Percentiles rank a stretch among this genome's conserved stretches.
These are phyloP conservation scores for Adansonia madagascariensis DNA, from an alignment of 441 rosid species.

Conservation along the genomic window DNA sequence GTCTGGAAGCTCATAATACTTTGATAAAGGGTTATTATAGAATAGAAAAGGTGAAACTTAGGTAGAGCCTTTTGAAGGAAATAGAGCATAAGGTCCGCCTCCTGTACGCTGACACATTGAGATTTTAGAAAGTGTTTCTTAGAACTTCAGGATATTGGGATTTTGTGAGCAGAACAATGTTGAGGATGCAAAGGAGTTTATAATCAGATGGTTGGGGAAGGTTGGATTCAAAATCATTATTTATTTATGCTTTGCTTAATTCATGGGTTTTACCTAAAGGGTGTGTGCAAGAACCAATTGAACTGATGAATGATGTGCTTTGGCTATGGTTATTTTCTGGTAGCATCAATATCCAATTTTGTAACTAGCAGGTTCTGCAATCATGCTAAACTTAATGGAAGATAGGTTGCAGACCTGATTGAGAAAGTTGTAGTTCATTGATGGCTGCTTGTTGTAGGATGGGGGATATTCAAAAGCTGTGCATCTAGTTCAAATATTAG, in stretches of 20 bases:
- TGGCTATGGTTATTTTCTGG: slow-evolving; percentile 46
- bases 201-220: slow-evolving; percentile 52
- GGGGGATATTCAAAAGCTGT: slow-evolving; percentile 42
- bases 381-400: slow-evolving; percentile 54
- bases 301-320: slow-evolving; percentile 62
- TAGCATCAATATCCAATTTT: slow-evolving; percentile 55
- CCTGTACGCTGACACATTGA: slow-evolving; percentile 59
- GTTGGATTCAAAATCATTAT: slow-evolving; percentile 46
- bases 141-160: slow-evolving; percentile 56
- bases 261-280: slow-evolving; percentile 57
- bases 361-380: slow-evolving; percentile 56
- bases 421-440: slow-evolving; percentile 49
- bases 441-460: slow-evolving; percentile 49
- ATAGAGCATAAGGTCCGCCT: slow-evolving; percentile 85
- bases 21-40: slow-evolving; percentile 70
- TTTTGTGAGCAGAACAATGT: slow-evolving; percentile 53
- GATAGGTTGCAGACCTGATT: slow-evolving; percentile 56
- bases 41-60: slow-evolving; percentile 62
- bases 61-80: slow-evolving; percentile 55
- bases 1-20: slow-evolving; percentile 68
- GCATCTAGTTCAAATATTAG: too few species aligned
- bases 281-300: slow-evolving; percentile 40
- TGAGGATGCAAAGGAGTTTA: slow-evolving; percentile 52
- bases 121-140: slow-evolving; percentile 63
- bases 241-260: slow-evolving; percentile 60